Evolutionary conservation across 768 basidiomycete species (phyloP).

Genomic region (Phlebiopsis gigantea): DNA sequence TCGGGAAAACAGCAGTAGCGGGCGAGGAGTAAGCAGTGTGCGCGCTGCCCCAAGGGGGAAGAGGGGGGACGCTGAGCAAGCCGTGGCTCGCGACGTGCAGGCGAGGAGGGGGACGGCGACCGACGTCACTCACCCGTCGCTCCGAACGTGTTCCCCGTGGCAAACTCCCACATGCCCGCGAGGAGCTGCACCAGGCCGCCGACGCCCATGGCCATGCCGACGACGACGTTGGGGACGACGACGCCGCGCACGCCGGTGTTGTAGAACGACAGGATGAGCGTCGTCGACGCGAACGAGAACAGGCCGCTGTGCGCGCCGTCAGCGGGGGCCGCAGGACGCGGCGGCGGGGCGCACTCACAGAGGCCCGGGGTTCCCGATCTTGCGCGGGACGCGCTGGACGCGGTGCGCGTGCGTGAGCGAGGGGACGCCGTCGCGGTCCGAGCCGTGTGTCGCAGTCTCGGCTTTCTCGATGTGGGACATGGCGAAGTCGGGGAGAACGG

Average conservation of each 20-base stretch:
- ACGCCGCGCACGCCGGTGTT: slow-evolving; percentile 57
- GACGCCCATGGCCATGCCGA: slow-evolving; percentile 83
- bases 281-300: slow-evolving; percentile 81
- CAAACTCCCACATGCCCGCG: slow-evolving; percentile 78
- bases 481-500: not conserved
- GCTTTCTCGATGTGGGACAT: slow-evolving; percentile 25
- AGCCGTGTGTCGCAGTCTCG: slow-evolving; percentile 13
- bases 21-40: not conserved
- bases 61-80: not conserved
- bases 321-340: slow-evolving; percentile 2
- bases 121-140: slow-evolving; percentile 52
- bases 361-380: slow-evolving; percentile 56
- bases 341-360: slow-evolving; percentile 34
- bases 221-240: slow-evolving; percentile 57
- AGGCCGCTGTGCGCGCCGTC: slow-evolving; percentile 47
- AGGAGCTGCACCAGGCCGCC: slow-evolving; percentile 84
- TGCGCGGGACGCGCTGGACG: slow-evolving; percentile 11
- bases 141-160: slow-evolving; percentile 60
- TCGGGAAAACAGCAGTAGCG: not conserved
- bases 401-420: slow-evolving; percentile 13
- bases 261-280: slow-evolving; percentile 72
- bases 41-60: not conserved
- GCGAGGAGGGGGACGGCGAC: not conserved
- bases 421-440: slow-evolving; percentile 7
- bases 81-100: not conserved